Conservation (phyloP, 192 early-diverging fungal species). For the Linnemannia schmuckeri region DNA sequence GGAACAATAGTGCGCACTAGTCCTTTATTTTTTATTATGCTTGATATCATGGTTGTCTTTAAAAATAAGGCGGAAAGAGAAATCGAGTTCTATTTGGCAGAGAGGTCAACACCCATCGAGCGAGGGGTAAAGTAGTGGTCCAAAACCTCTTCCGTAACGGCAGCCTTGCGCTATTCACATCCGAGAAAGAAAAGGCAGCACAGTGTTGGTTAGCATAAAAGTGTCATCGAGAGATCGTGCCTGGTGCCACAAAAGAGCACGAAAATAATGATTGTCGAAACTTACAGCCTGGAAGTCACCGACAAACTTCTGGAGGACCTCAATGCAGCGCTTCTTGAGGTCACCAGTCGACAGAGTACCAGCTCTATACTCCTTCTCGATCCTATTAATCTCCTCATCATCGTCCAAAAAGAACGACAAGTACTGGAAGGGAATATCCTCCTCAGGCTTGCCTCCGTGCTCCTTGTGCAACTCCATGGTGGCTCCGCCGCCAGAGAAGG, state of each 20-base stretch:
- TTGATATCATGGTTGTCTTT: background rate
- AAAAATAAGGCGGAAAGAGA: background rate
- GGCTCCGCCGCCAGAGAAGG: conserved; percentile 93
- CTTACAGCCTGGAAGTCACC: conserved; percentile 79
- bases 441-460: conserved; percentile 91
- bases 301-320: conserved; percentile 84
- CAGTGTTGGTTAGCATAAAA: background rate
- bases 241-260: background rate
- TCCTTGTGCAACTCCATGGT: conserved; percentile 87
- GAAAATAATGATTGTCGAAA: background rate
- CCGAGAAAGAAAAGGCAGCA: background rate
- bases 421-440: conserved; percentile 97
- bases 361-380: conserved; percentile 80
- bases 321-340: conserved; percentile 91
- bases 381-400: conserved; percentile 84
- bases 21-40: background rate
- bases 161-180: conserved; percentile 59
- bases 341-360: conserved; percentile 91
- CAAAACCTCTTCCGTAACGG: conserved; percentile 74
- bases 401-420: conserved; percentile 95
- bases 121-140: conserved; percentile 73
- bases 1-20: too few species aligned
- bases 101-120: conserved; percentile 35
- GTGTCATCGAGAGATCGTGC: background rate
- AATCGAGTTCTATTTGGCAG: conserved; percentile 32